Conservation (phyloP, 2,329 filamentous ascomycete species). For the Neonectria ditissima region DNA sequence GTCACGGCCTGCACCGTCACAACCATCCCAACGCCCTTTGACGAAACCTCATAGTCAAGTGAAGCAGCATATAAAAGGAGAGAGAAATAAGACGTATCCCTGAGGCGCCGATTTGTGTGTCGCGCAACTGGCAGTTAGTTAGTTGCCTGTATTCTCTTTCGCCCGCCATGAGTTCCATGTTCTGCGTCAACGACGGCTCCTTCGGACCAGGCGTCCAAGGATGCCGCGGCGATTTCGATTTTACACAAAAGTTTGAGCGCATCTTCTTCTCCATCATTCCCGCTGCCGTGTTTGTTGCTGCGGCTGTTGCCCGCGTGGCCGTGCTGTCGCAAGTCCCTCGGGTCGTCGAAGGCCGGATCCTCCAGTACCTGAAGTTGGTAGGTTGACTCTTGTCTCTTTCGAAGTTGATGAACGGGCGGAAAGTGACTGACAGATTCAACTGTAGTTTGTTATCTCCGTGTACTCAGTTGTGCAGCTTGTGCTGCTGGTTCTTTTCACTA, state of each 20-base stretch:
- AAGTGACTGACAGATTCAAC: constrained; percentile 11
- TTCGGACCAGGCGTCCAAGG: constrained; percentile 59
- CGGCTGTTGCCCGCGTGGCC: constrained; percentile 49
- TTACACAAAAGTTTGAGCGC: constrained; percentile 62
- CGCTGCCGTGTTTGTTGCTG: constrained; percentile 52
- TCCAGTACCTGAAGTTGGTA: constrained; percentile 50
- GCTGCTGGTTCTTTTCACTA: constrained; percentile 47
- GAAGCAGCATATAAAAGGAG: background rate
- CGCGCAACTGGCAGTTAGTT: background rate
- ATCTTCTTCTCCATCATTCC: constrained; percentile 60
- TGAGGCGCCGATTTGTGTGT: background rate
- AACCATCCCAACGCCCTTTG: background rate
- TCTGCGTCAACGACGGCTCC: constrained; percentile 52
- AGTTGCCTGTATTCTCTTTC: background rate
- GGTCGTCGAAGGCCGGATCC: constrained; percentile 50
- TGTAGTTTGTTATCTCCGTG: constrained; percentile 39
- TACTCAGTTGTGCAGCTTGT: constrained; percentile 49
- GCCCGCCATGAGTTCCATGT: constrained; percentile 37
- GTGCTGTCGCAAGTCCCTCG: constrained; percentile 47
- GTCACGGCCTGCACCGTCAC: background rate
- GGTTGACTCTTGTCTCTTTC: constrained; percentile 17
- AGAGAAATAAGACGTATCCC: background rate
- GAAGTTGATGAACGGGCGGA: background rate
- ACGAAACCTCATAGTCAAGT: background rate
- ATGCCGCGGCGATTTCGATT: constrained; percentile 63